Evolutionary conservation across 345 rosid genomes (phyloP).

Genomic region (Salix brachista): DNA sequence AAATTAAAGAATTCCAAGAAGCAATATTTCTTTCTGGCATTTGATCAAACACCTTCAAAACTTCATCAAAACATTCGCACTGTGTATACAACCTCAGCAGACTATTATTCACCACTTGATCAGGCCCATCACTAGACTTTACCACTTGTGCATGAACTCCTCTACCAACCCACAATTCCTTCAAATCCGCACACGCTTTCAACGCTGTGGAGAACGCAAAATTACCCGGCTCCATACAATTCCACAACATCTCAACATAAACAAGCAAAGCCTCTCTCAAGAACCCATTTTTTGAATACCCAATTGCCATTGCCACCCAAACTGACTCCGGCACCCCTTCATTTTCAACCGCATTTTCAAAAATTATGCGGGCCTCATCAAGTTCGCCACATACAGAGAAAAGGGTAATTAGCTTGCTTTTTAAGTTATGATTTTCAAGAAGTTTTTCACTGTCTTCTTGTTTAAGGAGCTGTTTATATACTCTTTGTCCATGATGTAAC

Average conservation of each 20-base stretch:
- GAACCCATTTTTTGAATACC: slow-evolving; percentile 33
- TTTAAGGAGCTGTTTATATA: slow-evolving; percentile 24
- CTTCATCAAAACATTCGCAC: slow-evolving; percentile 24
- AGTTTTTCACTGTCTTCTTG: slow-evolving; percentile 8
- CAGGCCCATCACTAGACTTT: slow-evolving; percentile 33
- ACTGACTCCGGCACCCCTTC: slow-evolving; percentile 28
- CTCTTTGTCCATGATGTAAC: slow-evolving; percentile 33
- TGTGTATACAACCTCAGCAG: slow-evolving; percentile 27
- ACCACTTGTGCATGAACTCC: slow-evolving; percentile 43
- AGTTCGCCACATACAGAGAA: slow-evolving; percentile 40
- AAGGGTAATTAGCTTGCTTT: slow-evolving; percentile 44
- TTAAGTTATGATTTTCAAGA: slow-evolving; percentile 26
- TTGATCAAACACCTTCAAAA: slow-evolving; percentile 22
- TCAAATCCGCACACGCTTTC: slow-evolving; percentile 35
- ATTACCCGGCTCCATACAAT: slow-evolving; percentile 32
- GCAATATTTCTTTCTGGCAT: slow-evolving; percentile 19
- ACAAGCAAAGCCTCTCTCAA: slow-evolving; percentile 35
- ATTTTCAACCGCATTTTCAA: slow-evolving; percentile 19
- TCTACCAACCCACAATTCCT: slow-evolving; percentile 28
- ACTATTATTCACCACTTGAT: slow-evolving; percentile 46
- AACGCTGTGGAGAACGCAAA: slow-evolving; percentile 42
- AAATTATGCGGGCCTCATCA: slow-evolving; percentile 35
- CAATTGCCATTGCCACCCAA: slow-evolving; percentile 54
- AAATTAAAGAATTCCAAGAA: slow-evolving; percentile 21
- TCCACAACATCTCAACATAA: slow-evolving; percentile 32